phyloP scores from a whole-genome alignment of 2,329 filamentous ascomycete species.

The Parascedosporium putredinis region DNA sequence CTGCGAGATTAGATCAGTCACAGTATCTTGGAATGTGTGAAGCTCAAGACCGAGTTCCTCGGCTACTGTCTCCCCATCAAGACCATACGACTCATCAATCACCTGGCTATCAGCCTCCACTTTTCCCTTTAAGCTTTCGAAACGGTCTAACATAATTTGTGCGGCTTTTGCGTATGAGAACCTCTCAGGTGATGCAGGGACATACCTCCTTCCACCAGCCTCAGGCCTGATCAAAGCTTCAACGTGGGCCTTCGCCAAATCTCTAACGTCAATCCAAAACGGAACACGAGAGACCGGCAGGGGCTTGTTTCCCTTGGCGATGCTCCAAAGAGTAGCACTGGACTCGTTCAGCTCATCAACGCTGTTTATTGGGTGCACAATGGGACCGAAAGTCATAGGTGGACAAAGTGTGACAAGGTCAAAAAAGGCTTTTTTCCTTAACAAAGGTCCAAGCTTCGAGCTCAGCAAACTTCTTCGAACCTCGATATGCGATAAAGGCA shows the following conservation, averaged over 20 bases:
- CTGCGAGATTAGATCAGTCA: constrained; percentile 21
- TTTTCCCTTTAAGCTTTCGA: constrained; percentile 22
- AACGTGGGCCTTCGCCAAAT: constrained; percentile 33
- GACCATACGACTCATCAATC: constrained; percentile 26
- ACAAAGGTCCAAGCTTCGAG: constrained; percentile 24
- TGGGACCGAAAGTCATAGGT: constrained; percentile 33
- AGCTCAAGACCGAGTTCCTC: constrained; percentile 29
- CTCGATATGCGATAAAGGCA: constrained; percentile 27
- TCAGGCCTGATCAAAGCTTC: constrained; percentile 26
- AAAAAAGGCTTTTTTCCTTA: constrained; percentile 23
- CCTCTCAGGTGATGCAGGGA: constrained; percentile 27
- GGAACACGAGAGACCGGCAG: constrained; percentile 28
- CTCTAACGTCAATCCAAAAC: constrained; percentile 36
- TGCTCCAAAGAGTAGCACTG: constrained; percentile 29
- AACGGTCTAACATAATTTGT: constrained; percentile 28
- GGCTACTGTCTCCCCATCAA: constrained; percentile 30
- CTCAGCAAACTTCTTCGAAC: constrained; percentile 25
- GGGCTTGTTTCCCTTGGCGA: constrained; percentile 24
- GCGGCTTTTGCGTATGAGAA: constrained; percentile 36
- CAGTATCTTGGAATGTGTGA: constrained; percentile 22
- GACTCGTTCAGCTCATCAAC: constrained; percentile 30
- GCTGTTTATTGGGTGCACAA: constrained; percentile 26
- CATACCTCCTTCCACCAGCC: constrained; percentile 28
- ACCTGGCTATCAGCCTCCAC: constrained; percentile 23
- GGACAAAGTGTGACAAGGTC: constrained; percentile 35